Percentiles rank a stretch among this genome's conserved stretches.
These are phyloP conservation scores for Alisma plantagoaquatica DNA, from an alignment of 106 monocot genomes.

Conservation along the genomic window DNA sequence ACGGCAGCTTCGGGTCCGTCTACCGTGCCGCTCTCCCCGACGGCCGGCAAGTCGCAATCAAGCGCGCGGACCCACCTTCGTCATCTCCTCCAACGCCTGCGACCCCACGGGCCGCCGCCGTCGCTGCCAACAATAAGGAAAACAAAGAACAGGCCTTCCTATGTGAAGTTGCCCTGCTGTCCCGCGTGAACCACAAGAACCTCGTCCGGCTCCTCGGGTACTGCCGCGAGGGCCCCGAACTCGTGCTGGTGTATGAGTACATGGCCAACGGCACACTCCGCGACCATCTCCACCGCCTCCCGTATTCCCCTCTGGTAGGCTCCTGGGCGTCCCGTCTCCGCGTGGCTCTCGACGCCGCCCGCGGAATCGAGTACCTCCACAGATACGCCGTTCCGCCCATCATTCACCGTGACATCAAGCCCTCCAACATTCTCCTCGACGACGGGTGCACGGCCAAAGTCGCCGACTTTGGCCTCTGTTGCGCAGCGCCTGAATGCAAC, in stretches of 20 bases:
- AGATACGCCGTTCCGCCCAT: constrained; percentile 73
- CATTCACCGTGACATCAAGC: constrained; percentile 92
- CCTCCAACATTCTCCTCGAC: constrained; percentile 81
- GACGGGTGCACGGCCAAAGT: constrained; percentile 66
- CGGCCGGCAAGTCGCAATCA: constrained; percentile 20
- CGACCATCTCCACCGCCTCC: constrained; percentile 48
- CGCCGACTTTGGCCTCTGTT: constrained; percentile 84
- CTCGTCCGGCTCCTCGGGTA: constrained; percentile 67
- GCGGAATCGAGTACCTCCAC: constrained; percentile 88
- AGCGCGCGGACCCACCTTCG: constrained; percentile 4
- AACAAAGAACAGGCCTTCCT: constrained; percentile 62
- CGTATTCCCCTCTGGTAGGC: constrained; percentile 19
- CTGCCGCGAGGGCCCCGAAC: constrained; percentile 41
- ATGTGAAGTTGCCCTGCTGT: constrained; percentile 60
- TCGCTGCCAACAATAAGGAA: not conserved
- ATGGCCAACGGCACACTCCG: constrained; percentile 54
- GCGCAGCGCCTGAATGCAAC: too few relatives aligned
- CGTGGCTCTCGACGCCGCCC: constrained; percentile 76
- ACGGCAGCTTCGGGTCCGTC: constrained; percentile 21
- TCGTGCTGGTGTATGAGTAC: constrained; percentile 79
- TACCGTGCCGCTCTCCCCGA: constrained; percentile 18
- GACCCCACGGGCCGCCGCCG: not conserved
- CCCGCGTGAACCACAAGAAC: constrained; percentile 83
- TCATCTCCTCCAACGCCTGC: constrained; percentile 4
- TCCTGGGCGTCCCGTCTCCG: constrained; percentile 48